Base-by-base conservation (phyloP, 805 yeast species). In the Scheffersomyces ergatensis region DNA sequence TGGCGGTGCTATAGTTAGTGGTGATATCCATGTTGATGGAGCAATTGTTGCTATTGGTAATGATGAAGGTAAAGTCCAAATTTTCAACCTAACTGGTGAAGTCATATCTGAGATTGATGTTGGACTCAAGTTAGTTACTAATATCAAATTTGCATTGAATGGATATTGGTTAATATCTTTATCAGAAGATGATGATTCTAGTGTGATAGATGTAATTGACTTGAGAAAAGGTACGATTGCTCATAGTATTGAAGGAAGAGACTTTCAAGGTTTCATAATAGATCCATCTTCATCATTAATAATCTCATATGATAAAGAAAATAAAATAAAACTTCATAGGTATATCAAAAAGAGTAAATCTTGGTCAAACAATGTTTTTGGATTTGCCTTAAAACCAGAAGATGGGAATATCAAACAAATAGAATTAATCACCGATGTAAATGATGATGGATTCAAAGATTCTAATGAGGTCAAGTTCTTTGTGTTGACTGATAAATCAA, bases 151-250 rank as follows among this genome's bases (percentile, higher is more conserved):
- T 60, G 84, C 83, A 2, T 63, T 67, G 21, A 84, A 84, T 53
- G 92, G 92, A 1, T 82, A 78, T 55, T 80, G 83, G 76, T 53
- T 84, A 15, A 54, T 74, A 33, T 73, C 61, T 2, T 51, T 57
- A 8, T 39, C 54, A 3, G 38, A 51, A 3, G 62, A 53, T 15
- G 47, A 48, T 0, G 51, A 40, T 7, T 41, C 42, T 2, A 46
- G 54, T 16, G 33, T 48, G 4, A 42, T 77, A 7, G 70, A 69
- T 16, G 54, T 79, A 2, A 63, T 78, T 61, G 82, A 79, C 53
- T 59, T 80, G 48, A 62, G 83, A 45, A 76, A 77, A 45, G 53
- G 55, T 31, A 32, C 41, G 2, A 31, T 49, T 15, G 50, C 52
- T 14, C 61, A 65, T 39, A 42, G 63, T 13, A 51, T 70, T 9